phyloP scores from a whole-genome alignment of 169 alveolate genomes.

The Cryptosporidium sp. region DNA sequence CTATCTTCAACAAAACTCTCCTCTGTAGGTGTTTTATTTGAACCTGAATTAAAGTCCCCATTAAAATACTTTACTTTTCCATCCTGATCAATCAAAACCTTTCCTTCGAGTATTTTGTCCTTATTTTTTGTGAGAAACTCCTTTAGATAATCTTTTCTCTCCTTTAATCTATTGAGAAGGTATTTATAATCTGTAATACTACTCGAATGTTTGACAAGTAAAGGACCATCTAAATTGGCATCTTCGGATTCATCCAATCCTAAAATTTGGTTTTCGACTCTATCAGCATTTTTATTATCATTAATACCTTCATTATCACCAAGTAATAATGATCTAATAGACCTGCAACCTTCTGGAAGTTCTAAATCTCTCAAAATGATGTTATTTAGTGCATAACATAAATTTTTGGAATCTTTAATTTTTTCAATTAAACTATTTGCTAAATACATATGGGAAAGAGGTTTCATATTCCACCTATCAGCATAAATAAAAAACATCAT shows the following conservation, averaged over 20 bases:
- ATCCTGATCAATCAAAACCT: slow-evolving; percentile 6
- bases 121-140: slow-evolving; percentile 24
- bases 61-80: slow-evolving; percentile 12
- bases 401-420: slow-evolving; percentile 44
- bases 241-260: slow-evolving; percentile 9
- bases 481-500: slow-evolving; percentile 61
- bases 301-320: not conserved
- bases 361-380: slow-evolving; percentile 30
- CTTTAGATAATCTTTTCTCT: slow-evolving; percentile 36
- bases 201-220: slow-evolving; percentile 32
- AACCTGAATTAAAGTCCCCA: not conserved
- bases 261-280: not conserved
- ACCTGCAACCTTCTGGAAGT: slow-evolving; percentile 41
- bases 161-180: slow-evolving; percentile 28
- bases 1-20: slow-evolving; percentile 5
- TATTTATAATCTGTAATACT: slow-evolving; percentile 48
- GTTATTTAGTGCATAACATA: slow-evolving; percentile 47
- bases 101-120: slow-evolving; percentile 24
- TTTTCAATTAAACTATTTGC: slow-evolving; percentile 17
- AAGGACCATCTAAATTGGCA: slow-evolving; percentile 25
- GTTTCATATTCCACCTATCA: slow-evolving; percentile 63
- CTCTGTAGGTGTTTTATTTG: not conserved
- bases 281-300: not conserved
- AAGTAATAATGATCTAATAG: slow-evolving; percentile 33
- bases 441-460: slow-evolving; percentile 31